These are phyloP conservation scores for Atalantia buxifolia DNA, from an alignment of 345 rosid genomes.

Conservation along the genomic window DNA sequence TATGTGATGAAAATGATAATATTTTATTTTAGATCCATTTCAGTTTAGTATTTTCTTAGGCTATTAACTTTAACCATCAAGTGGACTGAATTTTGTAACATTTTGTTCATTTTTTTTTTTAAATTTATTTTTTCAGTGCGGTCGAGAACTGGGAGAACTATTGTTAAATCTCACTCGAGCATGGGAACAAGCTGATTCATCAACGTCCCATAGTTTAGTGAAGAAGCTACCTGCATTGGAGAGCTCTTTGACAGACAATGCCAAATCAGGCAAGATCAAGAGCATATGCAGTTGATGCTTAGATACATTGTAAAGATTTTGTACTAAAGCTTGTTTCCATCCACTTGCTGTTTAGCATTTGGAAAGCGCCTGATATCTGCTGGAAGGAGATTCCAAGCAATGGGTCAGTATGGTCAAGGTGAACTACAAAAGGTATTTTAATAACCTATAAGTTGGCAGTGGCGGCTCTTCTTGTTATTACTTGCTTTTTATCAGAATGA, in stretches of 20 bases:
- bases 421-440: slow-evolving; percentile 73
- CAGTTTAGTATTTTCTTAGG: background rate
- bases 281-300: slow-evolving; percentile 21
- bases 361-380: slow-evolving; percentile 79
- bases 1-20: background rate
- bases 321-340: slow-evolving; percentile 24
- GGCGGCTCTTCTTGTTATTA: slow-evolving; percentile 17
- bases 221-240: slow-evolving; percentile 57
- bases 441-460: slow-evolving; percentile 10
- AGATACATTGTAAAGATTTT: slow-evolving; percentile 17
- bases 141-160: slow-evolving; percentile 71
- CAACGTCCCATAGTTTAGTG: slow-evolving; percentile 55
- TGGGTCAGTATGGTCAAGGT: slow-evolving; percentile 96
- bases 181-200: slow-evolving; percentile 78
- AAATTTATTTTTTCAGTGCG: slow-evolving; percentile 51
- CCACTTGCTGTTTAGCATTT: slow-evolving; percentile 48
- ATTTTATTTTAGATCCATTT: background rate
- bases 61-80: too few relatives aligned
- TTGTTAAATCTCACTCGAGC: slow-evolving; percentile 73
- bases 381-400: slow-evolving; percentile 82
- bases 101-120: background rate
- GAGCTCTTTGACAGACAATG: slow-evolving; percentile 42
- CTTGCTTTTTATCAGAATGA: background rate
- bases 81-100: too few relatives aligned
- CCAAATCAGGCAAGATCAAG: slow-evolving; percentile 65